Percentiles rank a stretch among this genome's conserved stretches.
phyloP scores from a whole-genome alignment of 2,329 filamentous ascomycete species.

The Aspergillus brunneoviolaceus region DNA sequence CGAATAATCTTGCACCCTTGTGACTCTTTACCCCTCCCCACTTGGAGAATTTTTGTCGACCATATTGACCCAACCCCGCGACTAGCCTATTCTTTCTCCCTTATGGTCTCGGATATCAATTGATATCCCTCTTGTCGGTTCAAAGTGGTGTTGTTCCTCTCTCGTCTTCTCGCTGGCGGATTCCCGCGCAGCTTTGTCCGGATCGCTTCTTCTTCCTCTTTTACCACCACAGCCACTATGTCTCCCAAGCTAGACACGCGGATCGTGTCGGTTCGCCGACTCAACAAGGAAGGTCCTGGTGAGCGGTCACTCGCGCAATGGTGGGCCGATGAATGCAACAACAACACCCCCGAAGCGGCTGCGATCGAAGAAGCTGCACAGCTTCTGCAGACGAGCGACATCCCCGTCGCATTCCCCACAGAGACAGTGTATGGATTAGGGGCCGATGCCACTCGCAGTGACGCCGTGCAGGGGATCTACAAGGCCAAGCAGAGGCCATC shows the following conservation, averaged over 20 bases:
- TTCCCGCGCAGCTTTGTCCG: constrained; percentile 30
- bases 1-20: neutral
- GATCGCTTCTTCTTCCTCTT: constrained; percentile 11
- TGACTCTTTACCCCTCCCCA: neutral
- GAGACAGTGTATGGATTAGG: constrained; percentile 97
- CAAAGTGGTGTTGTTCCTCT: constrained; percentile 29
- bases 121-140: constrained; percentile 1
- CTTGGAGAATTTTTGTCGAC: neutral
- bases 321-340: constrained; percentile 39
- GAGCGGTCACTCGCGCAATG: constrained; percentile 37
- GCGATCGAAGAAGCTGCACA: constrained; percentile 65
- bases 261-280: constrained; percentile 39
- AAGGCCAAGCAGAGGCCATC: constrained; percentile 83
- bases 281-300: constrained; percentile 37
- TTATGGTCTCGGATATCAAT: constrained; percentile 1
- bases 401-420: constrained; percentile 90
- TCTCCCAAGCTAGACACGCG: constrained; percentile 29
- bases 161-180: constrained; percentile 30
- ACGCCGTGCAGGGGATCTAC: constrained; percentile 88
- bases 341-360: constrained; percentile 46
- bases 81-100: neutral
- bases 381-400: constrained; percentile 63
- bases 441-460: constrained; percentile 87
- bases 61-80: neutral
- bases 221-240: constrained; percentile 24